These are phyloP conservation scores for Pezicula carpinea DNA, from an alignment of 2,329 filamentous ascomycete genomes.

Conservation along the genomic window DNA sequence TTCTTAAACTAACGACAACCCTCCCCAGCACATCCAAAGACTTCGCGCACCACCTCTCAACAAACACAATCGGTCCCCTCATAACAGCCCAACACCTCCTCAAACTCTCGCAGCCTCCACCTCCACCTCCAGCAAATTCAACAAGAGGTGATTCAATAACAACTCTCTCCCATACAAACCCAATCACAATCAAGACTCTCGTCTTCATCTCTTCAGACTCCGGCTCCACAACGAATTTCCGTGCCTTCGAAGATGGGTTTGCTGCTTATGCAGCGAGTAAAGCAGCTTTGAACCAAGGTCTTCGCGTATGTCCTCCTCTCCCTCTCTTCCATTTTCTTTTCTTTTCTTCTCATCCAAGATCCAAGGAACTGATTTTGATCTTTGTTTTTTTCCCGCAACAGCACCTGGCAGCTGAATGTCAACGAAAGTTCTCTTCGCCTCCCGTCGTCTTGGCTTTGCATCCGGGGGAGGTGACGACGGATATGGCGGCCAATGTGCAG, in stretches of 20 bases:
- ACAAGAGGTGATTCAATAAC: slow-evolving; percentile 1
- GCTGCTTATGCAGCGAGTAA: slow-evolving; percentile 54
- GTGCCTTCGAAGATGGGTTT: slow-evolving; percentile 51
- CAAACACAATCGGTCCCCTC: slow-evolving; percentile 56
- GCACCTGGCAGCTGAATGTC: slow-evolving; percentile 51
- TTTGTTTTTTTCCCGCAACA: background rate
- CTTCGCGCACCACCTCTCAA: slow-evolving; percentile 50
- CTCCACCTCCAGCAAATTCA: background rate
- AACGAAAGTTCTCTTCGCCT: slow-evolving; percentile 26
- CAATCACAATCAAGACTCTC: slow-evolving; percentile 31
- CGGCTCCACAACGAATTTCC: slow-evolving; percentile 45
- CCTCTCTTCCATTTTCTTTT: background rate
- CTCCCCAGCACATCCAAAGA: slow-evolving; percentile 42
- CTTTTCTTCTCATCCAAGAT: background rate
- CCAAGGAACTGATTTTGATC: background rate
- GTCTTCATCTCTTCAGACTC: slow-evolving; percentile 55
- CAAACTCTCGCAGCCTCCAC: slow-evolving; percentile 18
- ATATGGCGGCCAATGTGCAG: slow-evolving; percentile 14
- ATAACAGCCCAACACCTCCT: slow-evolving; percentile 49
- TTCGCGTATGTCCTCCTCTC: slow-evolving; percentile 26
- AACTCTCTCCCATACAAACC: slow-evolving; percentile 1
- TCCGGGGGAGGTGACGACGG: slow-evolving; percentile 50
- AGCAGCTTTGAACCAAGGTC: slow-evolving; percentile 50
- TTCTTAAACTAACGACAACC: background rate
- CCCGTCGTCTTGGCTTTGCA: slow-evolving; percentile 50